These are phyloP conservation scores for Talaromyces sp. DNA, from an alignment of 2,329 filamentous ascomycete species.

Conservation along the genomic window DNA sequence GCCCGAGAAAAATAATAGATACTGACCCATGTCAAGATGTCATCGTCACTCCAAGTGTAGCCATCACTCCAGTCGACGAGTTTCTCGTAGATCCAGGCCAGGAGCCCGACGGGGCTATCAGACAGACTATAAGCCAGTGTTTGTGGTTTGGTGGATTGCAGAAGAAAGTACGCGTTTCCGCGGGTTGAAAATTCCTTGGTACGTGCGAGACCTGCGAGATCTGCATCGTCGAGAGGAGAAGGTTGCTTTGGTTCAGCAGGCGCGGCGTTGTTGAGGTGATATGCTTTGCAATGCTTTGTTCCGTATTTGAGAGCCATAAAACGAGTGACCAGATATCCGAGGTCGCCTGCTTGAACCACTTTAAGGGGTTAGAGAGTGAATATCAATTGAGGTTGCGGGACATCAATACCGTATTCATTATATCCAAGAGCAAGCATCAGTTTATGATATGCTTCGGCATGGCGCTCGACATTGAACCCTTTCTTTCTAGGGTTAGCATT, in stretches of 20 bases:
- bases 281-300: constrained; percentile 3
- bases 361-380: background rate
- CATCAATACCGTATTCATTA: background rate
- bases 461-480: constrained; percentile 2
- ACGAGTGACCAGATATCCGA: constrained; percentile 1
- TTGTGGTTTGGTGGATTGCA: constrained; percentile 1
- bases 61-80: constrained; percentile 4
- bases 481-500: background rate
- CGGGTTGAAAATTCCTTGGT: background rate
- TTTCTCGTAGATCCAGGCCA: constrained; percentile 7
- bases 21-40: constrained; percentile 5
- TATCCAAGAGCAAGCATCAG: constrained; percentile 3
- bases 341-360: constrained; percentile 3
- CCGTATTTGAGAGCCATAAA: background rate
- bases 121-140: constrained; percentile 1
- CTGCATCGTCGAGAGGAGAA: background rate
- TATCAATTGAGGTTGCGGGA: background rate
- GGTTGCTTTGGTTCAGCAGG: background rate
- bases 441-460: constrained; percentile 6
- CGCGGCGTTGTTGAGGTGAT: constrained; percentile 4
- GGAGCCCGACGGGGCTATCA: constrained; percentile 3
- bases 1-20: constrained; percentile 6
- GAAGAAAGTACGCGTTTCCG: constrained; percentile 1
- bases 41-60: constrained; percentile 7
- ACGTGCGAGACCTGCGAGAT: constrained; percentile 1